Conservation (phyloP, 1,284 basidiomycete species). For the Ceraceosorus guamensis region DNA sequence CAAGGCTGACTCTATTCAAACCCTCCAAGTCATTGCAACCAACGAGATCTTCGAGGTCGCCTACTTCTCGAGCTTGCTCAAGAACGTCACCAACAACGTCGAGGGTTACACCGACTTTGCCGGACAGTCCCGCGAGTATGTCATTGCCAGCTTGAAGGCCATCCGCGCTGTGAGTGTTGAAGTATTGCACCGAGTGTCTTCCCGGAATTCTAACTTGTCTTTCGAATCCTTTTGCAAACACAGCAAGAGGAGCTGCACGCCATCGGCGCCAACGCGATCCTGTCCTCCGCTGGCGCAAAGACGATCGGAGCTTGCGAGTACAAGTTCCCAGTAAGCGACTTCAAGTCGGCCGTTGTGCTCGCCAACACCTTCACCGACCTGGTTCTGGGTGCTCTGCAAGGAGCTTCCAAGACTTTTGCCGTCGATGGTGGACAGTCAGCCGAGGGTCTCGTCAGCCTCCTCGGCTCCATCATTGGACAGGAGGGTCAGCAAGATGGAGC, state of each 20-base stretch:
- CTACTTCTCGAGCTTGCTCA: constrained; percentile 13
- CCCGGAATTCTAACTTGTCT: not conserved
- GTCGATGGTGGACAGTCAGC: constrained; percentile 14
- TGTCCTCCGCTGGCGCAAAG: constrained; percentile 10
- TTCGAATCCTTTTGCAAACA: not conserved
- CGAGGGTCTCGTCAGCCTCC: constrained; percentile 11
- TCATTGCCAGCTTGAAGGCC: constrained; percentile 14
- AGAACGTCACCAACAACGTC: constrained; percentile 13
- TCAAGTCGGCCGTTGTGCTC: constrained; percentile 16
- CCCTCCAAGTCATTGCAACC: constrained; percentile 16
- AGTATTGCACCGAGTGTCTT: not conserved
- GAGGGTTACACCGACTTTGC: constrained; percentile 16
- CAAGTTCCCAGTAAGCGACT: constrained; percentile 13
- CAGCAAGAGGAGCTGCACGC: constrained; percentile 20
- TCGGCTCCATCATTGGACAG: constrained; percentile 18
- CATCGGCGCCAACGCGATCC: constrained; percentile 19
- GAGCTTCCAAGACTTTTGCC: constrained; percentile 16
- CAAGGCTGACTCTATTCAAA: constrained; percentile 5
- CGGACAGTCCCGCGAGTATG: constrained; percentile 6
- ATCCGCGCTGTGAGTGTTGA: constrained; percentile 10
- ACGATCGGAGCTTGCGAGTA: constrained; percentile 18
- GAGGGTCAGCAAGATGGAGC: constrained; percentile 18
- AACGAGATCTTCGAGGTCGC: constrained; percentile 22
- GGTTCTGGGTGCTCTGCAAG: constrained; percentile 14
- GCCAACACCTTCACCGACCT: constrained; percentile 19